Base-by-base conservation (phyloP, 2,329 filamentous ascomycete species). In the Neofusicoccum cordaticola region DNA sequence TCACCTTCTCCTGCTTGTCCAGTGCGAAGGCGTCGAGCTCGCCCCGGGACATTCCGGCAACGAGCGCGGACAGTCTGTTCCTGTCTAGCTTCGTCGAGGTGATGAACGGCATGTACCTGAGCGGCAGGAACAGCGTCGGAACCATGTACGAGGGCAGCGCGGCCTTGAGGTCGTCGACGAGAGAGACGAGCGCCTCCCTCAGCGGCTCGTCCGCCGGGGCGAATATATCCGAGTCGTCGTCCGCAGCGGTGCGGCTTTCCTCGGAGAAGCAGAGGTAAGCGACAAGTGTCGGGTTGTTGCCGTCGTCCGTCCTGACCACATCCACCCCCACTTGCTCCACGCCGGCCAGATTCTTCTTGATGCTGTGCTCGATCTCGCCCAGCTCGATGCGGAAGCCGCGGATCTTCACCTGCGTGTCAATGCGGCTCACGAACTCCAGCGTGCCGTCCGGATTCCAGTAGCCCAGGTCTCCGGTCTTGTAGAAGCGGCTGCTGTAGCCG, bases 351-450 rank as follows among this genome's bases (percentile, higher is more conserved):
- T 11, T 22, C 39, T 7, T 12, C 17, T 75, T 70, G 27, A 80
- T 74, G 52, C 80, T 77, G 61, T 81, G 75, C 65, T 82, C 80
- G 51, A 82, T 79, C 65, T 82, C 80, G 15, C 76, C 80, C 8
- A 82, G 69, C 66, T 82, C 80, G 52, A 82, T 77, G 0, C 80
- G 77, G 64, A 80, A 77, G 3, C 80, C 80, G 35, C 80, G 78
- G 50, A 82, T 70, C 69, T 76, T 76, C 56, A 75, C 74, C 51
- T 75, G 74, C 44, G 68, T 73, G 60, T 76, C 74, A 51, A 74
- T 75, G 39, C 74, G 68, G 7, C 73, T 73, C n/a, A 76, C 66
- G 65, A 76, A 77, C 66, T 74, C 74, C 67, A 75, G 71, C 45
- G 74, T 71, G 15, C 74, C 74, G n/a, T 71, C 67, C 2, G 72